phyloP scores from a whole-genome alignment of 768 basidiomycete genomes.

The Mycena leptocephala region DNA sequence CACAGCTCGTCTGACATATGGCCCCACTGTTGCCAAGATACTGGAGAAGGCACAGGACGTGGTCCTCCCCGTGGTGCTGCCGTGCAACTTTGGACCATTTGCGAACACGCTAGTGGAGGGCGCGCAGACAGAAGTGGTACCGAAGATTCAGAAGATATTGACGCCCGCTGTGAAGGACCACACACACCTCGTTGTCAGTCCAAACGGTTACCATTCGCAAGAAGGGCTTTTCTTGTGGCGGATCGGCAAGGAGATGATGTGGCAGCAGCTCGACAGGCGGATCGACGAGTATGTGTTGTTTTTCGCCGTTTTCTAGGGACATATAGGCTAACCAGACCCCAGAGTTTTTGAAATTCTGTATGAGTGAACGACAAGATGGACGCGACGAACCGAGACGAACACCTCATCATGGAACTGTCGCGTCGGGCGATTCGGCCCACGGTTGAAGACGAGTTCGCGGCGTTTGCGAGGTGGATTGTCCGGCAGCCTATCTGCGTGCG shows the following conservation, averaged over 20 bases:
- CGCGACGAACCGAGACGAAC: not conserved
- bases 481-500: not conserved
- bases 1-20: not conserved
- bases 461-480: not conserved
- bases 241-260: not conserved
- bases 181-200: no score
- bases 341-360: conserved; percentile 8
- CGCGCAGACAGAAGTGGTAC: not conserved
- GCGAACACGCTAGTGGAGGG: not conserved
- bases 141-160: not conserved
- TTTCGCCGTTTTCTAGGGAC: no score
- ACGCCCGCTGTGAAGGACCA: not conserved
- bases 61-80: not conserved
- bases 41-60: not conserved
- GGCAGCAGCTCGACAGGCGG: conserved; percentile 21
- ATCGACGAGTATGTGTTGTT: conserved; percentile 14
- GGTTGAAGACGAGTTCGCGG: not conserved
- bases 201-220: not conserved
- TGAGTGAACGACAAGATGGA: not conserved
- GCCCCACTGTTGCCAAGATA: not conserved
- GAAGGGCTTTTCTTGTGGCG: conserved; percentile 9
- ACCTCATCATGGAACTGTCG: not conserved
- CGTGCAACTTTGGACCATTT: not conserved
- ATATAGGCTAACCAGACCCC: not conserved
- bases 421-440: not conserved